Evolutionary conservation across 345 rosid genomes (phyloP), one percentile per base, ranked within the genome.

Genomic region (Populus ilicifolia): DNA sequence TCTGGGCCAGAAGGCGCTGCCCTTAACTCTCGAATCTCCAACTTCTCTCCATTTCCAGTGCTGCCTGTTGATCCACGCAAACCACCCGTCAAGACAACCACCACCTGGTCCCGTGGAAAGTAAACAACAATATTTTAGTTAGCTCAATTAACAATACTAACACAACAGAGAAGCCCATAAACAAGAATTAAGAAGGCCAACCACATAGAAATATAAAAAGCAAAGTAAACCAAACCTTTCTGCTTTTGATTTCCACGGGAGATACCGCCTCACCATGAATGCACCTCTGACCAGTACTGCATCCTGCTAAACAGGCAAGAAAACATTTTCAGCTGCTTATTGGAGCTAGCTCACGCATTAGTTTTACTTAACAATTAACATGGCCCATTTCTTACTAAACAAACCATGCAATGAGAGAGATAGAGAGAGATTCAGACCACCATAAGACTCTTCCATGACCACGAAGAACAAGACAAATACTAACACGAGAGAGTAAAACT

Each of bases 1-100:
- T 93, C 94, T 63, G 96, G 96, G 48, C 98, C 98, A 14, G 93
- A 83, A 33, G 96, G 98, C 79, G 80, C 92, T n/a, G 81, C 70
- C 85, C 94, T 89, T 25, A 93, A 46, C 84, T 88, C 93, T 77
- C 75, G 69, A n/a, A 23, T 50, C 62, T 62, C 69, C 44, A 77
- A 2, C 13, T 56, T 70, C 78, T 50, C 63, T 13, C 38, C 75
- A 25, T 61, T 39, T 13, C 67, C 77, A 69, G 59, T 8, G 29
- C 27, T 14, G 29, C 27, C 8, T 25, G 36, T 2, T n/a, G 62
- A 6, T 67, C 73, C n/a, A 61, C 72, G 66, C 64, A 70, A 16
- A 11, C 46, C 76, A 5, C 69, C 70, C 27, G 14, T 65, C 64
- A 46, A 71, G 69, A 35, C 59, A 20, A 20, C 59, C 59, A 52